These are phyloP conservation scores for Dalechampia spathulata DNA, from an alignment of 441 rosid species.

Conservation along the genomic window DNA sequence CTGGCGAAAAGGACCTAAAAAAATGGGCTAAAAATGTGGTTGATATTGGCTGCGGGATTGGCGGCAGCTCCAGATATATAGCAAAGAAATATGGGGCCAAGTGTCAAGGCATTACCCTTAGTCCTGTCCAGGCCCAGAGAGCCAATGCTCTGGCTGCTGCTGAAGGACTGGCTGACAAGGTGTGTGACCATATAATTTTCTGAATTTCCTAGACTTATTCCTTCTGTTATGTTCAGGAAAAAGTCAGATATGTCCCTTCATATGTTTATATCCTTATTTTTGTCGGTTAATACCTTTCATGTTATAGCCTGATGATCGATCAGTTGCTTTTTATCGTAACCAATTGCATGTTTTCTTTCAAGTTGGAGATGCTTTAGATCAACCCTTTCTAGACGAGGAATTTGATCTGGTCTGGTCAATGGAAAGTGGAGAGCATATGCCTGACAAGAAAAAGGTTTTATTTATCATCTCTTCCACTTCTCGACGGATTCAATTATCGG, in stretches of 20 bases:
- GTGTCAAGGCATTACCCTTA: slow-evolving; percentile 69
- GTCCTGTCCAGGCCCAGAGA: slow-evolving; percentile 74
- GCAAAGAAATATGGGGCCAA: slow-evolving; percentile 62
- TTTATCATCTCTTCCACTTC: background rate
- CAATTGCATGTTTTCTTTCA: slow-evolving; percentile 48
- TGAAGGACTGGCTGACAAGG: slow-evolving; percentile 55
- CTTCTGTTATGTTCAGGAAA: background rate
- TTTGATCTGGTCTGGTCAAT: slow-evolving; percentile 93
- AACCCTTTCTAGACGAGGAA: slow-evolving; percentile 69
- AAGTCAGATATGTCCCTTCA: too few species aligned
- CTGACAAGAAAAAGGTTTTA: slow-evolving; percentile 67
- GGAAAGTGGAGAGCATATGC: slow-evolving; percentile 99
- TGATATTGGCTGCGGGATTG: slow-evolving; percentile 94
- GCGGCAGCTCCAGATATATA: slow-evolving; percentile 86
- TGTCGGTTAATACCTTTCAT: background rate
- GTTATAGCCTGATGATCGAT: background rate
- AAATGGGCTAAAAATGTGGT: slow-evolving; percentile 51
- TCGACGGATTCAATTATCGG: background rate
- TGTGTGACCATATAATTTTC: background rate
- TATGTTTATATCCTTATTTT: too few species aligned
- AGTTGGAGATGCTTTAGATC: slow-evolving; percentile 86
- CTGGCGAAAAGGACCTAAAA: slow-evolving; percentile 30
- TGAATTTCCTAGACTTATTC: background rate
- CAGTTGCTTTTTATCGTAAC: background rate
- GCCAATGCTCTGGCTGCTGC: slow-evolving; percentile 66